Evolutionary conservation across 371 early-diverging fungal genomes (phyloP).

Genomic region (Mucor piriformis): DNA sequence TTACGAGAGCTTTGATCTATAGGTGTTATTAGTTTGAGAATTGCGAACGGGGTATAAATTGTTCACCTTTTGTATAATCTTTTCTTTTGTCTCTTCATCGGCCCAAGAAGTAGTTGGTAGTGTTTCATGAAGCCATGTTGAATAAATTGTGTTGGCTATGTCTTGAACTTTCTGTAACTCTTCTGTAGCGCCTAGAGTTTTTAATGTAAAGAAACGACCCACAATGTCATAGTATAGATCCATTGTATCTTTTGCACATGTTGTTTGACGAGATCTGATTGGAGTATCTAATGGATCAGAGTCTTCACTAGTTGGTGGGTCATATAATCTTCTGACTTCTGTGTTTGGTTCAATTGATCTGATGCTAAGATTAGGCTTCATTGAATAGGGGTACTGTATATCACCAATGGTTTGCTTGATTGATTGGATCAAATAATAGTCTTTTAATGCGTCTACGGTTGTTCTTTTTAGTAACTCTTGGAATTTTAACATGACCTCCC

Average conservation of each 20-base stretch:
- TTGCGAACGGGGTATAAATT: no score
- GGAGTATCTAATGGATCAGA: background rate
- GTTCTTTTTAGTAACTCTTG: background rate
- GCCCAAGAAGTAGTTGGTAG: slow-evolving; percentile 53
- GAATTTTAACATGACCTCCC: background rate
- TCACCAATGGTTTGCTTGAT: no score
- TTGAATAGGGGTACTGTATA: no score
- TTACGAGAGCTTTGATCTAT: slow-evolving; percentile 30
- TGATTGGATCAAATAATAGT: no score
- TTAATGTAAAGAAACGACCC: slow-evolving; percentile 17
- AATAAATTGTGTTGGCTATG: slow-evolving; percentile 34
- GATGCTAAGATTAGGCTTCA: no score
- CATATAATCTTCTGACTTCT: no score
- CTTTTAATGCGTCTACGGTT: background rate
- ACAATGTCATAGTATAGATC: background rate
- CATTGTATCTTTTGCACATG: background rate
- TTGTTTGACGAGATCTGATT: background rate
- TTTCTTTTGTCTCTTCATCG: slow-evolving; percentile 46
- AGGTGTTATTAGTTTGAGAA: no score
- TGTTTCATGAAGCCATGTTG: slow-evolving; percentile 36
- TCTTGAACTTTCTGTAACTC: slow-evolving; percentile 25
- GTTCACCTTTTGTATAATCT: slow-evolving; percentile 48
- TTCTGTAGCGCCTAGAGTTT: slow-evolving; percentile 38
- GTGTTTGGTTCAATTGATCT: no score
- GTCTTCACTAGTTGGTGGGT: no score